Evolutionary conservation across 768 basidiomycete species (phyloP).

Genomic region (Auricularia sp.): DNA sequence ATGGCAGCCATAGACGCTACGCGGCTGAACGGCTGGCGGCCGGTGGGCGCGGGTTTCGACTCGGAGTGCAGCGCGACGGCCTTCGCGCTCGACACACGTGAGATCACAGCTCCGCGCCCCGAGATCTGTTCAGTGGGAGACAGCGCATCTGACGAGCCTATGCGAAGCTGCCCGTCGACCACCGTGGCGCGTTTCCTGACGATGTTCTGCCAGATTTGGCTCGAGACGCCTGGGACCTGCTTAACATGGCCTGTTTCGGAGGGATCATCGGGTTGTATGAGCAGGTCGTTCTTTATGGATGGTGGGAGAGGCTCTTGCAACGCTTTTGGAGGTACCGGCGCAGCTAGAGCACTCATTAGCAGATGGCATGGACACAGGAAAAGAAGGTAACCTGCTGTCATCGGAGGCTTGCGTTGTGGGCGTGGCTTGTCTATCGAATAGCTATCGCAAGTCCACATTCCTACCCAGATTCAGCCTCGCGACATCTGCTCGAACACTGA

Average conservation of each 20-base stretch:
- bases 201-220: constrained; percentile 62
- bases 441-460: constrained; percentile 50
- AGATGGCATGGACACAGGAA: too few species aligned
- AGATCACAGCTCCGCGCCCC: not conserved
- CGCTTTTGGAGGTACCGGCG: constrained; percentile 13
- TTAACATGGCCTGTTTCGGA: constrained; percentile 48
- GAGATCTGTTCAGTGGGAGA: not conserved
- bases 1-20: not conserved
- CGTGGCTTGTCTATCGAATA: constrained; percentile 53
- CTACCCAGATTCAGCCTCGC: constrained; percentile 19
- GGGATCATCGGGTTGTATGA: constrained; percentile 29
- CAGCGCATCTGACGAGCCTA: not conserved
- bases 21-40: constrained; percentile 18
- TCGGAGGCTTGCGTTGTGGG: constrained; percentile 37
- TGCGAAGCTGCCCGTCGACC: constrained; percentile 25
- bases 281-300: constrained; percentile 14
- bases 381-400: not conserved
- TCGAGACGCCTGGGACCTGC: constrained; percentile 50
- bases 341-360: constrained; percentile 11
- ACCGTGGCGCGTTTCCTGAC: constrained; percentile 59
- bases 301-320: constrained; percentile 3
- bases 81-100: not conserved
- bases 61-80: constrained; percentile 22
- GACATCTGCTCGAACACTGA: not conserved
- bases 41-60: constrained; percentile 40